Base-by-base conservation (phyloP, 2,329 filamentous ascomycete genomes). In the Endocalyx cinctus region DNA sequence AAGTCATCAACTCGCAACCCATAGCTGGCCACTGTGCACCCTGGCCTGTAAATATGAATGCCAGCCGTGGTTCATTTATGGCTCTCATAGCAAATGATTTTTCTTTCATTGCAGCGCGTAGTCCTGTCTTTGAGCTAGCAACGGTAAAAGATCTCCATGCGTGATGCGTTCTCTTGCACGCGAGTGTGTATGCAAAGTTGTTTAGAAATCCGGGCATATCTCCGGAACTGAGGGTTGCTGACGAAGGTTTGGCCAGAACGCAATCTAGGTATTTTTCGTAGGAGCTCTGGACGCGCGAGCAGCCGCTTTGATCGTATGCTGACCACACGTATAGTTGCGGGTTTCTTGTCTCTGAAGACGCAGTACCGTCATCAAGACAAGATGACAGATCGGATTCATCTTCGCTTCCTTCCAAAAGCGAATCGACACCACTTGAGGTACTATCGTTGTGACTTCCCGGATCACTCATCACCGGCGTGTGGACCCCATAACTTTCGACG, bases 241-340 rank as follows among this genome's bases (percentile, higher is more conserved):
- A 8, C 20, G 20, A 23, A n/a, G 20, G 20, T n/a, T 23, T n/a
- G 10, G 15, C 20, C 10, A 29, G 20, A 19, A 8, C 18, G 32
- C 11, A 27, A 17, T 16, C 31, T 25, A 31, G 23, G 22, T 23
- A 23, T 23, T 23, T n/a, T 29, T 32, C 33, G 10, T 36, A 39
- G 19, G 14, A 31, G 25, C 34, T 27, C 12, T 15, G 16, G 5
- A 39, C 27, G 16, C 39, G 6, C 17, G 22, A 19, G 7, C 17
- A 31, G 22, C 26, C 38, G 28, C 37, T 35, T 39, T 43, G 41
- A 13, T 43, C 41, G 29, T 41, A 25, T 15, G 41, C 40, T 18
- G 41, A 43, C 38, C 35, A 41, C 10, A 39, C 38, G 19, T 39
- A 43, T 15, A 43, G 15, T 22, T 31, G 33, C 13, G 20, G n/a